Evolutionary conservation across 805 yeast genomes (phyloP).

Genomic region (Pichia paraexigua): DNA sequence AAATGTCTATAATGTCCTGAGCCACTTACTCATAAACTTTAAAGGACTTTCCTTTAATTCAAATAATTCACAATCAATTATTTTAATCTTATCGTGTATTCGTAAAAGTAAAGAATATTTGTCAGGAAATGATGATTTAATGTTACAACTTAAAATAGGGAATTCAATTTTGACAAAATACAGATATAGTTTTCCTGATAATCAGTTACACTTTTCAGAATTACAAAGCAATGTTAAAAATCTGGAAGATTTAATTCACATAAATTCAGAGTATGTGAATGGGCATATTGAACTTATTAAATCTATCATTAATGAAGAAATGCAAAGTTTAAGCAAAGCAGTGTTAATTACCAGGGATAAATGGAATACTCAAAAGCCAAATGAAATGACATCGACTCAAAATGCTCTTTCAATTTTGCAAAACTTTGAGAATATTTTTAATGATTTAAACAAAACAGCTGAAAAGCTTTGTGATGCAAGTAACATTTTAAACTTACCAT

Average conservation of each 20-base stretch:
- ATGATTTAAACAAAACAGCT: conserved; percentile 9
- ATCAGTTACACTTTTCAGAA: background rate
- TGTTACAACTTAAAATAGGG: conserved; percentile 15
- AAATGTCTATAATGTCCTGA: conserved; percentile 27
- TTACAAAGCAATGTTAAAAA: background rate
- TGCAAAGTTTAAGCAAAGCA: background rate
- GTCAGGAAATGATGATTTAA: background rate
- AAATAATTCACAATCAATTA: conserved; percentile 32
- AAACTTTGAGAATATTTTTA: conserved; percentile 17
- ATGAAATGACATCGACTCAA: conserved; percentile 34
- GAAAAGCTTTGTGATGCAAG: conserved; percentile 28
- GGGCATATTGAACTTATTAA: conserved; percentile 2
- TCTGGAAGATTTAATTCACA: background rate
- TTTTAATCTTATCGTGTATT: conserved; percentile 33
- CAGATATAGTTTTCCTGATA: conserved; percentile 32
- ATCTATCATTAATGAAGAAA: conserved; percentile 5
- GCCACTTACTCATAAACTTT: conserved; percentile 27
- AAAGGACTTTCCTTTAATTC: conserved; percentile 31
- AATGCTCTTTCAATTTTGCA: conserved; percentile 36
- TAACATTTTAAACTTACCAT: conserved; percentile 23
- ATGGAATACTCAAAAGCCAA: conserved; percentile 29
- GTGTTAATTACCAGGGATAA: background rate
- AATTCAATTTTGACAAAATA: conserved; percentile 26
- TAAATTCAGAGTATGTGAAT: conserved; percentile 1
- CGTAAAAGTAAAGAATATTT: conserved; percentile 23